Conservation (phyloP, 2,329 filamentous ascomycete species). For the Trichoderma koningii region DNA sequence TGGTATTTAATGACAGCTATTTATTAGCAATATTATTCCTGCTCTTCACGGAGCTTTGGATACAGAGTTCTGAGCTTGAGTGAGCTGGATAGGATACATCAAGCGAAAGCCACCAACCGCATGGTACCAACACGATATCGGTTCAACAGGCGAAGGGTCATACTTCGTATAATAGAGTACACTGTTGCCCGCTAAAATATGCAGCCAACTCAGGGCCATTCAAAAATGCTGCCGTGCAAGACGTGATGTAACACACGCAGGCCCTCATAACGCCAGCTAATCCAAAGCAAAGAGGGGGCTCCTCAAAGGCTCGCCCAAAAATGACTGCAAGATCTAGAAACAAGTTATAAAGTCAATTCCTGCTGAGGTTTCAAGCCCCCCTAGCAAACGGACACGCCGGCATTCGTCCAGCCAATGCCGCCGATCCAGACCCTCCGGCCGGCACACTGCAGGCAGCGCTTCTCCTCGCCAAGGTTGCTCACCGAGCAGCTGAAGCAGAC, state of each 20-base stretch:
- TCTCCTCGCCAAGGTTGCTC: constrained; percentile 57
- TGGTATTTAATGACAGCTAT: constrained; percentile 18
- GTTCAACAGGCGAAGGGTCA: not conserved
- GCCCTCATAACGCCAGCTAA: constrained; percentile 10
- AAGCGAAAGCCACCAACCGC: not conserved
- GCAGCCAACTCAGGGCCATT: constrained; percentile 7
- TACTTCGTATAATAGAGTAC: not conserved
- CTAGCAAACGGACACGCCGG: constrained; percentile 33
- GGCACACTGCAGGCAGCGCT: constrained; percentile 56
- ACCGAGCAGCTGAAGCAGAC: constrained; percentile 63
- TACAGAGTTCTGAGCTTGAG: not conserved
- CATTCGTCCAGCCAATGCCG: constrained; percentile 30
- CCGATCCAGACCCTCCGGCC: constrained; percentile 38
- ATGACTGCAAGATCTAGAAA: not conserved
- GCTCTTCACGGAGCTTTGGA: not conserved
- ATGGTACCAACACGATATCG: not conserved
- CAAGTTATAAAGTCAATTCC: too few species aligned
- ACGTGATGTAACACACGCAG: not conserved
- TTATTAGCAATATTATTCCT: not conserved
- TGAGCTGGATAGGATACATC: not conserved
- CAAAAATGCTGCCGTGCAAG: not conserved
- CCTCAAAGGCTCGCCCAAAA: not conserved
- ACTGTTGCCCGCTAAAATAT: constrained; percentile 7
- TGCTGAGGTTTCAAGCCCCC: constrained; percentile 6
- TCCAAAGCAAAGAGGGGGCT: constrained; percentile 2